These are phyloP conservation scores for Cyclostephanos invisitatus DNA, from an alignment of 108 stramenopile species.

Conservation along the genomic window DNA sequence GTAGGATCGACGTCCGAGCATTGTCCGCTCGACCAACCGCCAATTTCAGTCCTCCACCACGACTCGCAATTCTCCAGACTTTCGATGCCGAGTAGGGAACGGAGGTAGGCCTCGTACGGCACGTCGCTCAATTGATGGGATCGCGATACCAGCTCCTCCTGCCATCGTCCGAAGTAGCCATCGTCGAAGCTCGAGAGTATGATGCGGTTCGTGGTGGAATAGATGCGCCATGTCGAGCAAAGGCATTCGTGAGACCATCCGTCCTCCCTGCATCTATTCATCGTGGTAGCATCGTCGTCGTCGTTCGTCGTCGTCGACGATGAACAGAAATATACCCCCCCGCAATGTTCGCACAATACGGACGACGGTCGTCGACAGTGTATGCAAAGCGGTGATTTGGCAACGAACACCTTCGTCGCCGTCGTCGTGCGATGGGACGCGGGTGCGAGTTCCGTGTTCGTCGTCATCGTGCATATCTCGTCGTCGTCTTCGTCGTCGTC, in stretches of 20 bases:
- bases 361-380: constrained; percentile 73
- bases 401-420: constrained; percentile 9
- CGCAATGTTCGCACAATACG: constrained; percentile 57
- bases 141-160: constrained; percentile 54
- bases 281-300: too few species aligned
- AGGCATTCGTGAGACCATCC: constrained; percentile 82
- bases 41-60: constrained; percentile 80
- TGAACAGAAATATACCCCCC: constrained; percentile 74
- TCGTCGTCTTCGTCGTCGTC: constrained; percentile 35
- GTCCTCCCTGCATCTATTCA: constrained; percentile 39
- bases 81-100: background rate
- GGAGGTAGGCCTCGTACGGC: constrained; percentile 20
- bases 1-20: constrained; percentile 61
- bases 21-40: constrained; percentile 78
- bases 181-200: constrained; percentile 56
- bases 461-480: constrained; percentile 1
- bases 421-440: constrained; percentile 35
- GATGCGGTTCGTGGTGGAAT: constrained; percentile 49
- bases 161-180: constrained; percentile 60
- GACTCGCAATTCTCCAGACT: constrained; percentile 4
- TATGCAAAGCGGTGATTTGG: constrained; percentile 50
- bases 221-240: constrained; percentile 77
- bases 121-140: constrained; percentile 47
- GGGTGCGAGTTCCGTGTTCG: background rate
- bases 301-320: background rate